Base-by-base conservation (phyloP, 768 basidiomycete species). In the Multifurca ochricompacta region DNA sequence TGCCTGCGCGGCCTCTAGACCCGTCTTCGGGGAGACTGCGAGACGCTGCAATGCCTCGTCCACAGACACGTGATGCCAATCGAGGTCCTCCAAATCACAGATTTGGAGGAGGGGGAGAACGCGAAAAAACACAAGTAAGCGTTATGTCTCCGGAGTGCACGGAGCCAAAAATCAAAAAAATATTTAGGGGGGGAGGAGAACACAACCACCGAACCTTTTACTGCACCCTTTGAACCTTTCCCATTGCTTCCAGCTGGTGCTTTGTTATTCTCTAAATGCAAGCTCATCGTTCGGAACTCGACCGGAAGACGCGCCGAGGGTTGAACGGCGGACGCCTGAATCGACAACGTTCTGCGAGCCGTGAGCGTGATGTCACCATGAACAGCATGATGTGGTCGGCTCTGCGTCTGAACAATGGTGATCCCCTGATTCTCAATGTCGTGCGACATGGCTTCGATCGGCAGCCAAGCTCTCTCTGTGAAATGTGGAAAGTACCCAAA, bases 1-100 rank as follows among this genome's bases (percentile, higher is more conserved):
- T 19, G 74, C 78, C 58, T 80, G 77, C 2, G 70, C 28, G 3
- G 52, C 55, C 43, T 83, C 82, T 11, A 83, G 67, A 14, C 82
- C 82, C 2, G 68, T 64, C 25, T 67, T 70, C 1, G 70, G 67
- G 14, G 77, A 77, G 23, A 74, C 74, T 2, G 69, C 68, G 14
- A 81, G 48, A 18, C 59, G 54, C 9, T 41, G 55, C 30, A 59
- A 56, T 3, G 56, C 59, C 36, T 59, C 59, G 10, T 51, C 59
- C 6, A 58, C 6, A 10, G 59, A 48, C 5, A 60, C 30, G 18
- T 35, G 21, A 25, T 60, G 59, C 59, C 56, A 61, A 41, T 61
- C 58, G 23, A 61, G 58, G 1, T 42, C 42, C n/a, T n/a, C n/a
- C n/a, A n/a, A n/a, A n/a, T n/a, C n/a, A n/a, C n/a, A n/a, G n/a